These are phyloP conservation scores for Osmanthus fragrans DNA, from an alignment of 257 asterid genomes.

Conservation along the genomic window DNA sequence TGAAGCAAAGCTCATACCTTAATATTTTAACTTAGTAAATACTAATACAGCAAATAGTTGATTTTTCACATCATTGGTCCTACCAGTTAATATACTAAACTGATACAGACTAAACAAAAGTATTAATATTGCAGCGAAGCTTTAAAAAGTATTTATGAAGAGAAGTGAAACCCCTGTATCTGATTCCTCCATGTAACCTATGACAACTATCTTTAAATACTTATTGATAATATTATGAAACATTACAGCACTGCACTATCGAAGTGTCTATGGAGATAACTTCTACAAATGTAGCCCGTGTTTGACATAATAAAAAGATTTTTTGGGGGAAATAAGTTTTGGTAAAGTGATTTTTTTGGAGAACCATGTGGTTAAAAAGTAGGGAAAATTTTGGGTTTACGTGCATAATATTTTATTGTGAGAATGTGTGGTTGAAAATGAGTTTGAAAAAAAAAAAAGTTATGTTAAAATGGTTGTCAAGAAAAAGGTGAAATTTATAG, in stretches of 20 bases:
- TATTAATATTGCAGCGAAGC: not conserved
- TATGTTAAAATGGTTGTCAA: not conserved
- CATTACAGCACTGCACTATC: not conserved
- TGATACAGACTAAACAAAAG: not conserved
- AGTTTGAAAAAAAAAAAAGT: no score
- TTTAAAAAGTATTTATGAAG: not conserved
- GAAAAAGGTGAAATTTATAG: not conserved
- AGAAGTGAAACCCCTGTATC: not conserved
- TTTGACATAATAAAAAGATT: no score
- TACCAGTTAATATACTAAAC: constrained; percentile 4
- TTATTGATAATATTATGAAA: not conserved
- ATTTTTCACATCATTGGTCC: constrained; percentile 5
- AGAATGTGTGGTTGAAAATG: no score
- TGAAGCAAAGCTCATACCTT: constrained; percentile 93
- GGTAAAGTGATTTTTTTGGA: no score
- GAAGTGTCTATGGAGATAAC: not conserved
- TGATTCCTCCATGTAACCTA: not conserved
- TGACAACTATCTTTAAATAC: not conserved
- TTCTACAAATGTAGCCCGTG: not conserved
- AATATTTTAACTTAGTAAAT: constrained; percentile 13
- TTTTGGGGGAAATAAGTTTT: no score
- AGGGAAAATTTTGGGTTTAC: no score
- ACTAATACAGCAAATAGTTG: not conserved
- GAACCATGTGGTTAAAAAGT: no score
- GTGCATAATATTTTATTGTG: no score